These are phyloP conservation scores for Pythium brachiatum DNA, from an alignment of 352 stramenopile genomes.

Conservation along the genomic window DNA sequence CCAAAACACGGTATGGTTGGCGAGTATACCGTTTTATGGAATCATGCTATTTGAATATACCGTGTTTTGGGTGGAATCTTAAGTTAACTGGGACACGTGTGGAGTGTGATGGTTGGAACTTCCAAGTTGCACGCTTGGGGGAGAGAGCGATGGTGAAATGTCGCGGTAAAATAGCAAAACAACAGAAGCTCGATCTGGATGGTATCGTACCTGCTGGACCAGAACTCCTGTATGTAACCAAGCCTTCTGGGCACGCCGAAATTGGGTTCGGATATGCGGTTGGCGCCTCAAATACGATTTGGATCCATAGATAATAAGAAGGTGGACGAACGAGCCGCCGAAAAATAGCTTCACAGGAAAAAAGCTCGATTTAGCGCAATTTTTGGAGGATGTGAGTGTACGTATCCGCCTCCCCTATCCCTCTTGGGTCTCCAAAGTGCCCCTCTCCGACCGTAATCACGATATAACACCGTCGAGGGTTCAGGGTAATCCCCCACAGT, in stretches of 20 bases:
- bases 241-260: not conserved
- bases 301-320: not conserved
- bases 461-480: not conserved
- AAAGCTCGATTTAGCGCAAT: not conserved
- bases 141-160: not conserved
- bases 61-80: not conserved
- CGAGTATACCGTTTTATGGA: not conserved
- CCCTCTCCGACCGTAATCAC: conserved; percentile 7
- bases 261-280: not conserved
- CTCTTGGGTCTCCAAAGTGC: not conserved
- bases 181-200: not conserved
- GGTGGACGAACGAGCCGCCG: not conserved
- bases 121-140: not conserved
- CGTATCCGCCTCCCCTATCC: not conserved
- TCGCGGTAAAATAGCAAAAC: not conserved
- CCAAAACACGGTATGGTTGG: not conserved
- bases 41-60: not conserved
- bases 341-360: not conserved
- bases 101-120: not conserved
- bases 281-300: not conserved
- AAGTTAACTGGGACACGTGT: conserved; percentile 3
- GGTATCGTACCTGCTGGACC: not conserved
- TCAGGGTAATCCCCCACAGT: not conserved
- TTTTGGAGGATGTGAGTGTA: not conserved
- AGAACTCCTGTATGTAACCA: not conserved